Evolutionary conservation across 2,329 filamentous ascomycete genomes (phyloP), one percentile per base, ranked within the genome.

Genomic region (Colletotrichum lini): DNA sequence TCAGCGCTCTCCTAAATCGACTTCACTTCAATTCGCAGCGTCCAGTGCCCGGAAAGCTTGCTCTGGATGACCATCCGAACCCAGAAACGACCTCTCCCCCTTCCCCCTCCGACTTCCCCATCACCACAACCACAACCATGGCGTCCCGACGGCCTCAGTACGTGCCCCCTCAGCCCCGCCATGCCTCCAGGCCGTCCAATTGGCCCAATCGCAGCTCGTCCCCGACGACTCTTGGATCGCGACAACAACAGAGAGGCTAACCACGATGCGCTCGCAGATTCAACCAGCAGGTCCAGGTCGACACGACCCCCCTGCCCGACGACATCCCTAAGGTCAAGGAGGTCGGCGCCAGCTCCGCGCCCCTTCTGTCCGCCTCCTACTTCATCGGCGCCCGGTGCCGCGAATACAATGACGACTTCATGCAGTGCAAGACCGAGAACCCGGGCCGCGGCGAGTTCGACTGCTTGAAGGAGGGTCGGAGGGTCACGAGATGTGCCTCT

Each of bases 361-460:
- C 96, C 66, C 89, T 99, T 54, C 87, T 97, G 72, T 97, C 94
- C 75, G 96, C 96, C 42, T 91, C 94, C 63, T 99, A 94, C 89
- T 99, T 98, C 84, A 99, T 99, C 81, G 96, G 96, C 74, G 95
- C 95, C 76, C 92, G 96, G 80, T 99, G 96, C 91, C 93, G 90
- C 82, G 88, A 93, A 69, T 99, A 95, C 89, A 98, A 98, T 84
- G 96, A 99, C 87, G 96, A 99, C 85, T 99, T 93, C 86, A 99
- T 99, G 96, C 94, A 97, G 87, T 99, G 96, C 93, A 99, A 99
- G 92, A 94, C 90, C 77, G 95, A 98, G 85, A 92, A 94, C 78
- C 92, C 94, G 74, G 96, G 96, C 78, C 91, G 90, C 83, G 96
- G 95, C 82, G 96, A 99, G 87, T 84, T 97, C 74, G 94, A 98